These are phyloP conservation scores for Leishmania arabica DNA, from an alignment of 208 protist species.

Conservation along the genomic window DNA sequence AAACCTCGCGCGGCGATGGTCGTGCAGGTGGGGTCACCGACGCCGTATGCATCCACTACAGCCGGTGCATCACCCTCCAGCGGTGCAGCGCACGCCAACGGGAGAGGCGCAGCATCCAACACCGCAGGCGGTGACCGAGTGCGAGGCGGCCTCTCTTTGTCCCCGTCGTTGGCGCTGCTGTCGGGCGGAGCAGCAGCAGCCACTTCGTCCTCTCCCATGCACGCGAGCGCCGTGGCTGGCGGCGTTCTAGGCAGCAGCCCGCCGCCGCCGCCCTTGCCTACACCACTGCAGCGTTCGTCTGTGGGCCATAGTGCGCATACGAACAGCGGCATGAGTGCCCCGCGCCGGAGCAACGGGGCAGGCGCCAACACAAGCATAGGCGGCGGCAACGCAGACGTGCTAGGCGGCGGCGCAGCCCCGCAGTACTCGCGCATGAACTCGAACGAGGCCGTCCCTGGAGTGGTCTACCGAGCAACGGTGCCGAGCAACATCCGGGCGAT, in stretches of 20 bases:
- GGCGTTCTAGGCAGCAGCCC: slow-evolving; percentile 3
- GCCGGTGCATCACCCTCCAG: slow-evolving; percentile 4
- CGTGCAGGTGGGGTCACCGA: background rate
- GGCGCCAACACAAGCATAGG: slow-evolving; percentile 3
- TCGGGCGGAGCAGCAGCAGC: background rate
- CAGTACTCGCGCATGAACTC: slow-evolving; percentile 32
- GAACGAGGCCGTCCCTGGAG: slow-evolving; percentile 29
- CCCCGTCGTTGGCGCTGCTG: background rate
- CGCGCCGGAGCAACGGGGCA: slow-evolving; percentile 10
- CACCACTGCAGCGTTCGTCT: slow-evolving; percentile 1
- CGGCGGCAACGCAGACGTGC: slow-evolving; percentile 7
- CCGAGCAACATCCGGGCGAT: slow-evolving; percentile 53
- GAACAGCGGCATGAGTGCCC: background rate
- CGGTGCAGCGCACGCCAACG: background rate
- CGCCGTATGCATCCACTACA: background rate
- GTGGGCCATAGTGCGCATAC: background rate
- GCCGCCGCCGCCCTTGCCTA: background rate
- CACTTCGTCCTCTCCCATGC: background rate
- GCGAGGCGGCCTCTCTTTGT: background rate
- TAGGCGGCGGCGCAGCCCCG: slow-evolving; percentile 1
- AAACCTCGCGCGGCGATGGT: background rate
- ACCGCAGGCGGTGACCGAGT: slow-evolving; percentile 2
- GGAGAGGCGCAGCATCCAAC: background rate
- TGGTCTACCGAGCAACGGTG: slow-evolving; percentile 62
- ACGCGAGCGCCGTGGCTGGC: background rate